Percentiles rank a stretch among this genome's conserved stretches.
These are phyloP conservation scores for Rhinocladiella similis DNA, from an alignment of 2,329 filamentous ascomycete genomes.

Conservation along the genomic window DNA sequence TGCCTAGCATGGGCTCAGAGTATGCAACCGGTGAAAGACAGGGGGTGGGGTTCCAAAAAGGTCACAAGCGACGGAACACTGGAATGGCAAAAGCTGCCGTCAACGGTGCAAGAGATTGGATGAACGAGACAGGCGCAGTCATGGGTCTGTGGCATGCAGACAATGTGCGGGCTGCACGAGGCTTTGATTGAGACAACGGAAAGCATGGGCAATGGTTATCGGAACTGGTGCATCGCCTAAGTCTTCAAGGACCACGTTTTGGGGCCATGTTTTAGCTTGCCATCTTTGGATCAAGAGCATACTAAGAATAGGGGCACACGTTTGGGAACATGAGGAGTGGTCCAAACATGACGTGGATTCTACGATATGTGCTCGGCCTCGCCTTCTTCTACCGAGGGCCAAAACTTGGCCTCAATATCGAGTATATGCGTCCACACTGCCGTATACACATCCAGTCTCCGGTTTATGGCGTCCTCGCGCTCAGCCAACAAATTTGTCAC, in stretches of 20 bases:
- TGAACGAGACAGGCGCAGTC: constrained; percentile 61
- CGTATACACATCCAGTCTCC: constrained; percentile 37
- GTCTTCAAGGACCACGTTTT: too few relatives aligned
- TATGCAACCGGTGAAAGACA: constrained; percentile 58
- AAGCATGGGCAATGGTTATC: neutral
- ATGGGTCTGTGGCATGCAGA: constrained; percentile 65
- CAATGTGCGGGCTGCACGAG: constrained; percentile 44
- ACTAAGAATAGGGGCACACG: too few relatives aligned
- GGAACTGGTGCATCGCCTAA: neutral
- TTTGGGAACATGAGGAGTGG: too few relatives aligned
- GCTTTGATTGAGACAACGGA: constrained; percentile 30
- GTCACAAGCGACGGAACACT: constrained; percentile 51
- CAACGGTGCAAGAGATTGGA: constrained; percentile 60
- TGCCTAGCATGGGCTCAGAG: constrained; percentile 87
- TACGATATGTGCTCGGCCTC: neutral
- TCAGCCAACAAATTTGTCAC: constrained; percentile 58
- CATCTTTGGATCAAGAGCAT: too few relatives aligned
- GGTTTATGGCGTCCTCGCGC: constrained; percentile 45
- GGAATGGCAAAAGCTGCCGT: constrained; percentile 66
- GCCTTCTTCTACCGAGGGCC: constrained; percentile 46
- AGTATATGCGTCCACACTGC: constrained; percentile 53
- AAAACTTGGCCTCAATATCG: constrained; percentile 60
- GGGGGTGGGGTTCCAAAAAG: constrained; percentile 29
- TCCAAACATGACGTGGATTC: too few relatives aligned
- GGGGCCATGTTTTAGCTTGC: too few relatives aligned